Conservation (phyloP, 306 rosid species). For the Lathyrus tuberosus region DNA sequence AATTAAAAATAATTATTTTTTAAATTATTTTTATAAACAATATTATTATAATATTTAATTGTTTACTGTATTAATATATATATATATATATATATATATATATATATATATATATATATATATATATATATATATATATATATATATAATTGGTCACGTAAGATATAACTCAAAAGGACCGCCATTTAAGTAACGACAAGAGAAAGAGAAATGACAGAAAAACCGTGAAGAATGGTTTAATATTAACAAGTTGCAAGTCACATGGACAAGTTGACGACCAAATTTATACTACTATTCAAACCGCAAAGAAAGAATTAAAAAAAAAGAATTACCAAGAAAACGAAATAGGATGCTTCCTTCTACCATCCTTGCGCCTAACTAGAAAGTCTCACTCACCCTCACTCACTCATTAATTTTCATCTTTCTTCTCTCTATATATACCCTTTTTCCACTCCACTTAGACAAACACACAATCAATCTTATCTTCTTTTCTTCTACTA, state of each 20-base stretch:
- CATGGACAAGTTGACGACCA: neutral
- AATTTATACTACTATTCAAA: conserved; percentile 22
- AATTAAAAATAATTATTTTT: too few species aligned
- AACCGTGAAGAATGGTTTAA: neutral
- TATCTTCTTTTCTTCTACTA: neutral
- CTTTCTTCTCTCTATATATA: conserved; percentile 36
- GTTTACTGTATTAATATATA: too few species aligned
- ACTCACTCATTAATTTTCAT: neutral
- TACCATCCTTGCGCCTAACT: conserved; percentile 23
- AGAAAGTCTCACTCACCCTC: neutral
- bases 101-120: too few species aligned
- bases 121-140: too few species aligned
- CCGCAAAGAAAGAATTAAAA: neutral
- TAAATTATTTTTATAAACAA: too few species aligned
- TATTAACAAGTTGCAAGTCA: conserved; percentile 2
- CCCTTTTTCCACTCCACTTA: conserved; percentile 36
- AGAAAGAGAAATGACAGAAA: conserved; percentile 21
- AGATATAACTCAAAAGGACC: too few species aligned
- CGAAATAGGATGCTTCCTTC: conserved; percentile 45
- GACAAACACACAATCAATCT: neutral
- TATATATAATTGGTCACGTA: too few species aligned
- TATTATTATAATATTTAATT: too few species aligned
- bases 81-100: too few species aligned
- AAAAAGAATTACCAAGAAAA: conserved; percentile 2
- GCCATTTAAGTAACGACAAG: neutral